Base-by-base conservation (phyloP, 441 rosid genomes). In the Euphorbia celastroides region DNA sequence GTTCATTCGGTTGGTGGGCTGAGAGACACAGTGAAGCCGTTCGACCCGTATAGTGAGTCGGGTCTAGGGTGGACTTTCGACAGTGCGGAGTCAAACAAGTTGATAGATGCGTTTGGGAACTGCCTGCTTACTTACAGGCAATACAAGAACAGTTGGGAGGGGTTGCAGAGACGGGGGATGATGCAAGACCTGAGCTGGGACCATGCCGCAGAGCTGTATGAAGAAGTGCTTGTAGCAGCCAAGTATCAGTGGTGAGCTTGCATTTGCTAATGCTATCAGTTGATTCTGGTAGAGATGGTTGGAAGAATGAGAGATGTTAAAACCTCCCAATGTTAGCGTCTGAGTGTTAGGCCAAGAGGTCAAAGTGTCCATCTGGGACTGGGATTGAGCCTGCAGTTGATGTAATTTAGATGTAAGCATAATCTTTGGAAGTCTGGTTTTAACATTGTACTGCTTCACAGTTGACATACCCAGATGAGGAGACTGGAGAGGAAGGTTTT, bases 1-100 rank as follows among this genome's bases (percentile, higher is more conserved):
- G 99, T 93, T 64, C 99, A 91, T 72, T 85, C 83, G 78, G 91
- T 96, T 0, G 99, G 97, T 70, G 99, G 99, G 73, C 97, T 93
- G 27, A 78, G 90, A 72, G 97, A 88, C 70, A 93, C 97, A 84
- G 96, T 88, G 68, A 41, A 50, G 59, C 27, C 68, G 57, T 64
- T 16, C 44, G 79, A 91, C 70, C 97, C 99, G 16, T 85, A 63
- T 71, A 84, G 71, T 3, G 92, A 91, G 67, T 76, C 90, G 0
- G 97, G 97, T 44, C 74, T 84, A 2, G 99, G 99, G 28, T 94
- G 99, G 99, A 91, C 97, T 5, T 91, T 94, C 57, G 92, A 88
- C 57, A 60, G 96, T 22, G 96, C 99, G 0, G 92, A 85, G 57
- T 48, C 83, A 26, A 68, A 72, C 61, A 86, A 84, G 78, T 72